Percentiles rank a stretch among this genome's conserved stretches.
phyloP scores from a whole-genome alignment of 805 yeast species.

The Myxozyma sirexii region DNA sequence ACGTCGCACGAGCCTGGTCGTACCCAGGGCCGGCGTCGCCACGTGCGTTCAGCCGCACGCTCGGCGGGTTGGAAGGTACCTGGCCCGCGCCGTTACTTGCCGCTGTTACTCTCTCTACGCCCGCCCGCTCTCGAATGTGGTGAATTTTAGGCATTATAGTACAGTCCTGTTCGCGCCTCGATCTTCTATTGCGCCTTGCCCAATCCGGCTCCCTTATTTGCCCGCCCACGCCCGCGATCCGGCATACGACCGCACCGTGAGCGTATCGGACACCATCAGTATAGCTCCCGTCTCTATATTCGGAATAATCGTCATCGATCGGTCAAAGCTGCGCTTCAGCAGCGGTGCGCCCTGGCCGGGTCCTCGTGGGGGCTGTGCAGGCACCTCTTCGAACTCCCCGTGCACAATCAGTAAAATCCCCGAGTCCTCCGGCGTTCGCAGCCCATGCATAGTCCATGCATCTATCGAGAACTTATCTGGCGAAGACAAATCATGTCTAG shows the following conservation, averaged over 20 bases:
- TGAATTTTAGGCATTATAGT: too few relatives aligned
- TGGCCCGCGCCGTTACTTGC: too few relatives aligned
- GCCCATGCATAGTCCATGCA: constrained; percentile 45
- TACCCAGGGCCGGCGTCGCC: constrained; percentile 8
- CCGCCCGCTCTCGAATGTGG: too few relatives aligned
- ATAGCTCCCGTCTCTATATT: constrained; percentile 68
- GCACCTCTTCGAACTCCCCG: constrained; percentile 74
- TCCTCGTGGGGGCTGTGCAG: constrained; percentile 29
- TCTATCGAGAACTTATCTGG: constrained; percentile 78
- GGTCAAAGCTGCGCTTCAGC: constrained; percentile 77
- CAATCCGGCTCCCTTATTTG: neutral
- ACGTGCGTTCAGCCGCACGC: neutral
- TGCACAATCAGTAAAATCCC: constrained; percentile 71
- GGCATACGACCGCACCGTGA: constrained; percentile 65
- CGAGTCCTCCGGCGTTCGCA: constrained; percentile 64
- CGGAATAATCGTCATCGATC: constrained; percentile 75
- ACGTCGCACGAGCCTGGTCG: constrained; percentile 8
- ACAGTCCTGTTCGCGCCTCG: neutral
- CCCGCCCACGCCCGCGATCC: constrained; percentile 59
- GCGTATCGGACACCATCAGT: constrained; percentile 84
- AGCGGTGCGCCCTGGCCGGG: constrained; percentile 49
- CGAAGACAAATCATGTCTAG: constrained; percentile 68
- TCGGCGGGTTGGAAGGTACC: too few relatives aligned
- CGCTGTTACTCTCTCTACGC: too few relatives aligned
- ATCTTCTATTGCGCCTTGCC: neutral